Evolutionary conservation across 331 rosid genomes (phyloP).

Genomic region (Rosa hybrid): DNA sequence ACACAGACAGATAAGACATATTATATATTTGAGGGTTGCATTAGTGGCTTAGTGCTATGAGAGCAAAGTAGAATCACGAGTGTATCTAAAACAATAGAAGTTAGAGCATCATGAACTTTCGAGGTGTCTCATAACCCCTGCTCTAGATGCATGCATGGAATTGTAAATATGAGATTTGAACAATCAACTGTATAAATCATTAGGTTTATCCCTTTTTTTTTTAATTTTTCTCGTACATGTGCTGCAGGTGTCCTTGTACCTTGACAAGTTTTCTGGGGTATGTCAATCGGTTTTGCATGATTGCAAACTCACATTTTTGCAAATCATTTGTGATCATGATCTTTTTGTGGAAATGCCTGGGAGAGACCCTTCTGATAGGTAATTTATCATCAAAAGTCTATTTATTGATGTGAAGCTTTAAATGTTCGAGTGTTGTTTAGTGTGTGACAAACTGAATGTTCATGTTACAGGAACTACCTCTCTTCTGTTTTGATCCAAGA

Average conservation of each 20-base stretch:
- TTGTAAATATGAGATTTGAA: not conserved
- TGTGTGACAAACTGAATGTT: conserved; percentile 27
- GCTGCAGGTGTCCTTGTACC: conserved; percentile 90
- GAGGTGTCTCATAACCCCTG: not conserved
- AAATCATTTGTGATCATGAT: conserved; percentile 92
- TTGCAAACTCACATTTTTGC: conserved; percentile 93
- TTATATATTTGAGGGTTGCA: not conserved
- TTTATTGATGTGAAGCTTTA: not conserved
- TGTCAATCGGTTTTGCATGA: conserved; percentile 94
- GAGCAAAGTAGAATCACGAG: not conserved
- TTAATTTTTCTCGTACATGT: conserved; percentile 13
- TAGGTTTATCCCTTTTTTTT: not conserved
- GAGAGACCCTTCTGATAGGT: conserved; percentile 99
- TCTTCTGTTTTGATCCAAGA: conserved; percentile 97
- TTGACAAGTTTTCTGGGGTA: conserved; percentile 95
- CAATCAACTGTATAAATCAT: conserved; percentile 1
- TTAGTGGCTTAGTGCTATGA: not conserved
- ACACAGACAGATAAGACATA: not conserved
- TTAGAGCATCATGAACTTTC: not conserved
- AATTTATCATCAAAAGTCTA: conserved; percentile 2
- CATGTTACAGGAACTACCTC: conserved; percentile 77
- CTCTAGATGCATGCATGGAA: not conserved
- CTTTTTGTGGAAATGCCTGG: conserved; percentile 99
- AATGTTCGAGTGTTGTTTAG: not conserved
- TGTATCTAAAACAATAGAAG: not conserved